Evolutionary conservation across 78 protist species (phyloP).

Genomic region (Emiliania huxleyi): DNA sequence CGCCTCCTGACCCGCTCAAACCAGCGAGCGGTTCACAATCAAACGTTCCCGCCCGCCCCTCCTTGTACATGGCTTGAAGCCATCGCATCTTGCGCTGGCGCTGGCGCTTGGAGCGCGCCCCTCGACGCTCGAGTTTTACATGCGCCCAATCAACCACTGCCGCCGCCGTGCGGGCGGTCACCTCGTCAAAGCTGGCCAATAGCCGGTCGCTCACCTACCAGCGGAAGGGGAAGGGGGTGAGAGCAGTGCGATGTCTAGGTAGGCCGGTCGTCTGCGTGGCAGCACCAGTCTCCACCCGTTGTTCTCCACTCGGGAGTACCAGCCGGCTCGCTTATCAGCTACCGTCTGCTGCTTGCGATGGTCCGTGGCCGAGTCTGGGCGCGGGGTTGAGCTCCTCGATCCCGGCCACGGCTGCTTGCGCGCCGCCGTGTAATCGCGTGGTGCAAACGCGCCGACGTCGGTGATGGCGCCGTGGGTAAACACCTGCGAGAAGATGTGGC

Average conservation of each 20-base stretch:
- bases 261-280: too few relatives aligned
- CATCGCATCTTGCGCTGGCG: too few relatives aligned
- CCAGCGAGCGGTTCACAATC: too few relatives aligned
- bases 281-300: neutral
- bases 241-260: neutral
- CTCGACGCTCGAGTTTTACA: neutral
- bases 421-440: neutral
- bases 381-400: neutral
- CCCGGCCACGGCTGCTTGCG: neutral
- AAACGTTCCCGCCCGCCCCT: too few relatives aligned
- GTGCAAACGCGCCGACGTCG: neutral
- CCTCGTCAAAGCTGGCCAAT: neutral
- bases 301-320: neutral
- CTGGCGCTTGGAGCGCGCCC: neutral
- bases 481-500: too few relatives aligned
- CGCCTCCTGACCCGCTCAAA: neutral
- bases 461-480: neutral
- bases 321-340: neutral
- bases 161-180: neutral
- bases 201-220: too few relatives aligned
- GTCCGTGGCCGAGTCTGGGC: neutral
- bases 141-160: neutral
- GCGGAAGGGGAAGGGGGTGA: neutral
- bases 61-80: too few relatives aligned
- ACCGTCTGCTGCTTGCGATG: too few relatives aligned